Conservation (phyloP, 805 yeast species). For the Ogataea pignaliae region DNA sequence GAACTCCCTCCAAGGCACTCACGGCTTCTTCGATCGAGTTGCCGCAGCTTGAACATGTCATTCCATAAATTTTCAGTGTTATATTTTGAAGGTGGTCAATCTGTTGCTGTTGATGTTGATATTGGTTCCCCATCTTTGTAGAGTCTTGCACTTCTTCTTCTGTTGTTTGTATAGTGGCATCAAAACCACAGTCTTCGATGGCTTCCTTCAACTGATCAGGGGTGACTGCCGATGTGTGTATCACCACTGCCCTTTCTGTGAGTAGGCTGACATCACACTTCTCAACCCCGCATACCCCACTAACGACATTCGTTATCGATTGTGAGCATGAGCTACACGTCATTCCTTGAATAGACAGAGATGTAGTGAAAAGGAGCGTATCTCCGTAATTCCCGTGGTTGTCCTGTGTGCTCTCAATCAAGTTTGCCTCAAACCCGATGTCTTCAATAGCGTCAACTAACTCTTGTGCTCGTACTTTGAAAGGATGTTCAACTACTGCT, state of each 20-base stretch:
- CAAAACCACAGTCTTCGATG: conserved; percentile 47
- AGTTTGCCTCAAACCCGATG: conserved; percentile 56
- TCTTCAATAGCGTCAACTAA: conserved; percentile 61
- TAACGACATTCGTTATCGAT: conserved; percentile 53
- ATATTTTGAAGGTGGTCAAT: conserved; percentile 1
- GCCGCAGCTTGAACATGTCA: conserved; percentile 58
- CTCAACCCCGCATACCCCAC: conserved; percentile 44
- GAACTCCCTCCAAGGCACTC: conserved; percentile 43
- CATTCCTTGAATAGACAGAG: conserved; percentile 57
- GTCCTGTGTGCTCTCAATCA: conserved; percentile 5
- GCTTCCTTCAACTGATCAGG: conserved; percentile 38
- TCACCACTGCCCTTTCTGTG: conserved; percentile 64
- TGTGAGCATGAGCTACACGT: conserved; percentile 81
- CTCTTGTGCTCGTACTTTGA: conserved; percentile 24
- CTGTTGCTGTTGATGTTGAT: neutral
- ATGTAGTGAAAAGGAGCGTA: conserved; percentile 3
- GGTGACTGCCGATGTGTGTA: conserved; percentile 34
- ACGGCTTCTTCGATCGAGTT: conserved; percentile 46
- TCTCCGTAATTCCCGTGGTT: conserved; percentile 5
- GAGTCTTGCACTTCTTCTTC: conserved; percentile 6
- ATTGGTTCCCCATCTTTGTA: neutral
- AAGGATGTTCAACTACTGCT: conserved; percentile 53
- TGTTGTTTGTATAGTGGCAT: conserved; percentile 41
- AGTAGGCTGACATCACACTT: conserved; percentile 60
- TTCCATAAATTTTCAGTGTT: conserved; percentile 45